Evolutionary conservation across 768 basidiomycete species (phyloP), one percentile per base, ranked within the genome.

Genomic region (Lactarius sanguifluus): DNA sequence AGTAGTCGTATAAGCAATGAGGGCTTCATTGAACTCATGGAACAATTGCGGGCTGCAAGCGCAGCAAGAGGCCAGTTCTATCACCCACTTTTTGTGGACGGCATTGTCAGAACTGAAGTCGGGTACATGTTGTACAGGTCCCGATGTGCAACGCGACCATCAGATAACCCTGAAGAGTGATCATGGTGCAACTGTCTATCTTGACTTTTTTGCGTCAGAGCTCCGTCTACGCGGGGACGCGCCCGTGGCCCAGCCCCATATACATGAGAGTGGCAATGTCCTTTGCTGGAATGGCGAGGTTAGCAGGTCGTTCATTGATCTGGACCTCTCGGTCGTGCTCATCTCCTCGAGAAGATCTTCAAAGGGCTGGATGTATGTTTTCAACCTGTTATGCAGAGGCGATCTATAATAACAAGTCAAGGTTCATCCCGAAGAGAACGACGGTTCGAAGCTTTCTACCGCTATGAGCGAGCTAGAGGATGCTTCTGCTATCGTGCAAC

Each of bases 221-320:
- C 81, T 96, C 61, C 82, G 84, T 62, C 76, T 96, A 59, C 80
- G 94, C 67, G 94, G 94, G 1, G 71, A 76, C 12, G 50, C 64
- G 12, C 79, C 80, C 0, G 75, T 92, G 18, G 75, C 81, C 2
- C 94, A 96, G 73, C 94, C 94, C 32, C 91, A 94, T 57, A 41
- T 68, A 9, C 69, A 73, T 73, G 71, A 76, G 40, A 79, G 78
- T 16, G 85, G 83, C 8, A 81, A 88, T 72, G 73, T 91, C 3
- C 76, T 95, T 32, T 93, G 91, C 72, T 95, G 90, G 90, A 94
- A 93, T 72, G 93, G 94, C 67, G 91, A 95, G 80, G 91, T 88
- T 56, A 56, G 76, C 76, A 18, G 36, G 30, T 5, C 13, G 43
- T 28, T 32, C 56, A 12, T 25, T 40, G 43, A 23, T 61, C n/a